Conservation (phyloP, 768 basidiomycete genomes). For the Podaxis sp. region DNA sequence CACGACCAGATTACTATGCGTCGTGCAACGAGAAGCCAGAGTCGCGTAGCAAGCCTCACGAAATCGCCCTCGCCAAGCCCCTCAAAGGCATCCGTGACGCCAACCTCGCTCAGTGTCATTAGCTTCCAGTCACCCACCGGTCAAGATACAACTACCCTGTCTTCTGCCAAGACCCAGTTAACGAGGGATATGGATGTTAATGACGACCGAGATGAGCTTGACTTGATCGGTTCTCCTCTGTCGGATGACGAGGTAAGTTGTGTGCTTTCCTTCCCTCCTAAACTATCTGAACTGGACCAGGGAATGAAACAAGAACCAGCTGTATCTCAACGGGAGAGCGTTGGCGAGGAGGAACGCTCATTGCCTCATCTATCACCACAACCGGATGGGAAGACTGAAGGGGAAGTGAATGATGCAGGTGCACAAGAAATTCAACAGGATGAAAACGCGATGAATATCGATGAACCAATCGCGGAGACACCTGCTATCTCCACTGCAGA, state of each 20-base stretch:
- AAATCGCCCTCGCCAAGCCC: constrained; percentile 13
- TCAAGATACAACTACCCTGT: neutral
- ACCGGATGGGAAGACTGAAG: neutral
- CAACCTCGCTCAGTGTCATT: neutral
- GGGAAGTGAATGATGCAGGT: neutral
- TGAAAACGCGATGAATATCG: constrained; percentile 17
- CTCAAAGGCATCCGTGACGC: neutral
- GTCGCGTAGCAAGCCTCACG: constrained; percentile 4
- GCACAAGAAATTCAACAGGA: constrained; percentile 10
- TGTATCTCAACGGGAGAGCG: neutral
- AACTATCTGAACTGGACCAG: neutral
- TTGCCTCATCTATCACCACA: neutral
- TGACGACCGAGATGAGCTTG: constrained; percentile 40
- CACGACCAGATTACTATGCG: neutral
- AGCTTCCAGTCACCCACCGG: neutral
- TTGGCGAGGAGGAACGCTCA: neutral
- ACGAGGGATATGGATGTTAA: constrained; percentile 21
- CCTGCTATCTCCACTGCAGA: neutral
- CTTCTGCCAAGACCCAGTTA: constrained; percentile 6
- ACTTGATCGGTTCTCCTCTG: constrained; percentile 33
- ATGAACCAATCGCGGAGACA: constrained; percentile 3
- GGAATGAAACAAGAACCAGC: neutral
- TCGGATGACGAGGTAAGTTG: constrained; percentile 16
- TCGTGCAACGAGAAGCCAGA: constrained; percentile 12
- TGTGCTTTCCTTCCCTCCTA: neutral